A percentile compares a stretch with the other conserved stretches of the same genome.
Conservation (phyloP, 352 stramenopile species). For the Phytophthora citricola region DNA sequence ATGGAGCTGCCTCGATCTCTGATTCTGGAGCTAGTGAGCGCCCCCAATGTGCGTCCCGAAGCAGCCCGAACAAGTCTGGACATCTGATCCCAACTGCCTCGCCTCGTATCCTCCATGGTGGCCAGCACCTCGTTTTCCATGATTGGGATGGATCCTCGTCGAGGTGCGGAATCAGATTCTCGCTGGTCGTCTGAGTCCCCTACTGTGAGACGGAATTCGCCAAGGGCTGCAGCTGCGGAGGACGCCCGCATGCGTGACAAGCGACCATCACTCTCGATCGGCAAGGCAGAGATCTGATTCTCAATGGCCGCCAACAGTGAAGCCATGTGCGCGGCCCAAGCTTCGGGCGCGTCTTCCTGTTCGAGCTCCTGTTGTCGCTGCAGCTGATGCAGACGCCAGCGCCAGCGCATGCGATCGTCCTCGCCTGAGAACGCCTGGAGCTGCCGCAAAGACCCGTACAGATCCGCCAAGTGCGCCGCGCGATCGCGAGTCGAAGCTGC, state of each 20-base stretch:
- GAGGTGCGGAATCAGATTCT: constrained; percentile 14
- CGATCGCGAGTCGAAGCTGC: constrained; percentile 26
- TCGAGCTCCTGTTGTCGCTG: constrained; percentile 41
- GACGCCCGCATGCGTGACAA: constrained; percentile 10
- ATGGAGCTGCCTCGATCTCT: constrained; percentile 37
- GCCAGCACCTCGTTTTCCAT: constrained; percentile 39
- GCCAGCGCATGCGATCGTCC: constrained; percentile 48
- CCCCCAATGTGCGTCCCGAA: constrained; percentile 37
- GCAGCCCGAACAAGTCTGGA: constrained; percentile 35
- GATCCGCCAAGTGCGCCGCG: constrained; percentile 25
- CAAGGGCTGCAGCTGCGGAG: constrained; percentile 21
- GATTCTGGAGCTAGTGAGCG: constrained; percentile 27
- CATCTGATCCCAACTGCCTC: constrained; percentile 42
- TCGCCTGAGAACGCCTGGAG: constrained; percentile 35
- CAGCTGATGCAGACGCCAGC: constrained; percentile 45
- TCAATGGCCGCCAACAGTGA: constrained; percentile 41
- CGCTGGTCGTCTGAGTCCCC: constrained; percentile 18
- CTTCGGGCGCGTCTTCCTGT: constrained; percentile 23
- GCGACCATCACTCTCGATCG: constrained; percentile 28
- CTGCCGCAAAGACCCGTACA: constrained; percentile 33
- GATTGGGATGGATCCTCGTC: constrained; percentile 42
- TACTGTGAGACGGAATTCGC: constrained; percentile 32
- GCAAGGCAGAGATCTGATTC: constrained; percentile 38
- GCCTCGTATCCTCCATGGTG: constrained; percentile 29
- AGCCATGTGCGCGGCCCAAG: constrained; percentile 31